Evolutionary conservation across 768 basidiomycete species (phyloP).

Genomic region (Calocybe indica): DNA sequence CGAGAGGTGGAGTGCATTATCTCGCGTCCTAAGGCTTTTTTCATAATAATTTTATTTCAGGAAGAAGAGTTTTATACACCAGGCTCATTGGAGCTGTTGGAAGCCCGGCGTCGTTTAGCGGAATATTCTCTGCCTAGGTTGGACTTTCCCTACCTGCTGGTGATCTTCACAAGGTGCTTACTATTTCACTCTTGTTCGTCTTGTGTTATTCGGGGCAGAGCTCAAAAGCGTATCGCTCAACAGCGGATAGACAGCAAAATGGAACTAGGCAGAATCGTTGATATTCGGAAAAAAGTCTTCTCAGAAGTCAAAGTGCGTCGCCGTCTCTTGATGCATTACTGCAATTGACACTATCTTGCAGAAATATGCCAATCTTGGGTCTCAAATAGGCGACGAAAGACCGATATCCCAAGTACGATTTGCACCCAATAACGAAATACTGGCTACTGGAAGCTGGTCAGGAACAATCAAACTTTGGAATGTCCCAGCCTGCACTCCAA

Average conservation of each 20-base stretch:
- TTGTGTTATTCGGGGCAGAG: constrained; percentile 55
- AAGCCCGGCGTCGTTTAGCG: constrained; percentile 80
- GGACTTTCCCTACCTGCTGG: constrained; percentile 56
- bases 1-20: constrained; percentile 51
- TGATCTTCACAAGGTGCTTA: constrained; percentile 69
- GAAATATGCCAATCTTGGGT: constrained; percentile 91
- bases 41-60: constrained; percentile 25
- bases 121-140: constrained; percentile 96
- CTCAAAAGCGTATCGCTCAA: constrained; percentile 88
- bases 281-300: constrained; percentile 88
- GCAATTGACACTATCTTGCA: constrained; percentile 19
- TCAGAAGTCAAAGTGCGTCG: constrained; percentile 76
- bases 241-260: constrained; percentile 88
- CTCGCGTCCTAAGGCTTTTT: constrained; percentile 1
- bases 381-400: constrained; percentile 96
- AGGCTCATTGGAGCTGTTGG: constrained; percentile 81
- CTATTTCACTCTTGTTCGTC: constrained; percentile 34
- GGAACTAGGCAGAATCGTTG: constrained; percentile 84
- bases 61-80: constrained; percentile 96
- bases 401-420: constrained; percentile 93
- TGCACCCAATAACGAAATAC: constrained; percentile 81
- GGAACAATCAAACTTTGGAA: constrained; percentile 95
- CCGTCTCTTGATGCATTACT: background rate
- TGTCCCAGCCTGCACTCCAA: constrained; percentile 81
- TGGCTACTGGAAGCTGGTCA: constrained; percentile 95